These are phyloP conservation scores for Pseudotulostoma volvatum DNA, from an alignment of 495 filamentous ascomycete genomes.

Conservation along the genomic window DNA sequence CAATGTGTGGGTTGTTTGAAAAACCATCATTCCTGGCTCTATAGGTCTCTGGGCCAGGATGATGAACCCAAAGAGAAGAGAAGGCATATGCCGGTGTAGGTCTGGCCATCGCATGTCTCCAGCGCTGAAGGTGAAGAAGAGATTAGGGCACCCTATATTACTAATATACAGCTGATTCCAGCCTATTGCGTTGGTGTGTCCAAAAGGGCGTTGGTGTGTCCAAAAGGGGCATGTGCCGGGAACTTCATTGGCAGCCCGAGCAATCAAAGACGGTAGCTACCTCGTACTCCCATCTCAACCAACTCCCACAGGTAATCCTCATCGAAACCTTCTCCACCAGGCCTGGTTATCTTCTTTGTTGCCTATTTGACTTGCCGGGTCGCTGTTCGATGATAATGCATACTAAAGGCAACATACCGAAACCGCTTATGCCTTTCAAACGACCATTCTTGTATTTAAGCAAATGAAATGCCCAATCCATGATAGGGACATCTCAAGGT, in stretches of 20 bases:
- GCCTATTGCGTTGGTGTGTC: neutral
- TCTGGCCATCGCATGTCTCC: neutral
- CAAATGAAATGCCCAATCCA: neutral
- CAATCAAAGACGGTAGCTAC: neutral
- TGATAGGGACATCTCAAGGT: neutral
- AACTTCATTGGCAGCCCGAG: neutral
- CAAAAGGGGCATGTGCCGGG: neutral
- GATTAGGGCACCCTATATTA: neutral
- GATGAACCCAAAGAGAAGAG: neutral
- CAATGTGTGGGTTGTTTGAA: neutral
- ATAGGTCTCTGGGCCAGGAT: neutral
- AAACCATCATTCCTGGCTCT: neutral
- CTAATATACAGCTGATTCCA: neutral
- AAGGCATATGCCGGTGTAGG: neutral
- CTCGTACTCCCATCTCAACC: neutral
- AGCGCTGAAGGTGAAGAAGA: neutral
- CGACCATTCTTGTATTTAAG: neutral
- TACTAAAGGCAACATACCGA: neutral
- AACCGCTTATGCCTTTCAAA: neutral
- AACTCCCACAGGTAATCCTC: neutral
- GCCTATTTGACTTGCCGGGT: neutral
- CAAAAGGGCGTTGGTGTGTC: neutral
- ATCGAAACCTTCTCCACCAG: neutral
- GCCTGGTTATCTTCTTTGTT: neutral
- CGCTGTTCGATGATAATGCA: neutral